Percentiles rank a stretch among this genome's conserved stretches.
Conservation (phyloP, 2,329 filamentous ascomycete species). For the Penicillium digitatum region DNA sequence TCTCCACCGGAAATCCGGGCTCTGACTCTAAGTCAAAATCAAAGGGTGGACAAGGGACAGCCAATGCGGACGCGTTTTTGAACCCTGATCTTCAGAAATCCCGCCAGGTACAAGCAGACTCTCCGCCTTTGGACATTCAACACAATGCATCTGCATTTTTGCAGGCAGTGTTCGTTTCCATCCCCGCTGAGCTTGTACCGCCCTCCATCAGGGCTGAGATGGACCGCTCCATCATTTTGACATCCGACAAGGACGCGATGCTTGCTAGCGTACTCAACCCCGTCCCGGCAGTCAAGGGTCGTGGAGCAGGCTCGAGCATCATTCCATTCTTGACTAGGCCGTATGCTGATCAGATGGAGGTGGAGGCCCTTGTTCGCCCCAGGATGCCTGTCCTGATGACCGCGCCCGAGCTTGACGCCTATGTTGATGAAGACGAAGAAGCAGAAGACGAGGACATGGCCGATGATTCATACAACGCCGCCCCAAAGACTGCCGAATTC, state of each 20-base stretch:
- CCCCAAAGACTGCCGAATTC: constrained; percentile 23
- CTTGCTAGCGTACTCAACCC: constrained; percentile 79
- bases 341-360: constrained; percentile 58
- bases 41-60: constrained; percentile 33
- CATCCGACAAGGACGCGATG: constrained; percentile 66
- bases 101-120: constrained; percentile 17
- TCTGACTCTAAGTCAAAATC: constrained; percentile 42
- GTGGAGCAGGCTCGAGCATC: constrained; percentile 65
- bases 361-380: constrained; percentile 65
- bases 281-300: constrained; percentile 59
- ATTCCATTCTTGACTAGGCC: constrained; percentile 71
- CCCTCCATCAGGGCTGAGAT: constrained; percentile 68
- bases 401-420: constrained; percentile 26
- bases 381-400: constrained; percentile 48
- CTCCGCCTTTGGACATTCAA: constrained; percentile 44
- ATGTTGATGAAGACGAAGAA: constrained; percentile 30
- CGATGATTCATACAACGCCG: constrained; percentile 10
- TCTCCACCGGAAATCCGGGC: constrained; percentile 23
- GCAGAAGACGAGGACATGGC: constrained; percentile 27
- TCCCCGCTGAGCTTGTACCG: constrained; percentile 66
- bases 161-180: constrained; percentile 55
- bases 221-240: constrained; percentile 75
- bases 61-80: constrained; percentile 71
- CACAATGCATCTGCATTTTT: constrained; percentile 61
- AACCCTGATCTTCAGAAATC: constrained; percentile 40